Evolutionary conservation across 352 stramenopile genomes (phyloP).

Genomic region (Pythium dissotocum): DNA sequence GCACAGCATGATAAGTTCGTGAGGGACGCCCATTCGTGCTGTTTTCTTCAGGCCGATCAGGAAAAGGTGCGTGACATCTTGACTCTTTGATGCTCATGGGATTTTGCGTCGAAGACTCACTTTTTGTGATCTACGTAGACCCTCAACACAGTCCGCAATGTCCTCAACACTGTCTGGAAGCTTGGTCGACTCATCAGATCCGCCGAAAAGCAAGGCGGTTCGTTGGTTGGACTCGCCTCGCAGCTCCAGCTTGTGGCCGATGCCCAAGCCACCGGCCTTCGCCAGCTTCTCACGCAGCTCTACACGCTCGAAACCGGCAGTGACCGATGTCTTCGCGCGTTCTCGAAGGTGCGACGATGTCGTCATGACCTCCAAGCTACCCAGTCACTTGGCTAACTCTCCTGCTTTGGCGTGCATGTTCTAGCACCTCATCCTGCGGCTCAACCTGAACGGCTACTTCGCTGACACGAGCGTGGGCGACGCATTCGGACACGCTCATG

Average conservation of each 20-base stretch:
- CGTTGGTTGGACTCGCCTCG: conserved; percentile 18
- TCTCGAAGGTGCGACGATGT: conserved; percentile 20
- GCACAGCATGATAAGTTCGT: conserved; percentile 17
- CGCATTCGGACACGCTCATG: background rate
- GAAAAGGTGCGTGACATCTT: conserved; percentile 6
- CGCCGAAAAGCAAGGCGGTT: conserved; percentile 9
- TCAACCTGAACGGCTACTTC: conserved; percentile 60
- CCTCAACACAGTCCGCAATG: background rate
- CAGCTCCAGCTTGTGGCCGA: conserved; percentile 4
- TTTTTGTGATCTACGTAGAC: conserved; percentile 4
- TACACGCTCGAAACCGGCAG: conserved; percentile 8
- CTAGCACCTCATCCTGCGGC: conserved; percentile 56
- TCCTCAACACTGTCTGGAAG: conserved; percentile 20
- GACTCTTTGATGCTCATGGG: background rate
- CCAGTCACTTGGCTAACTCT: background rate
- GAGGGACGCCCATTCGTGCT: conserved; percentile 14
- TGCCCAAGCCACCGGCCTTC: conserved; percentile 6
- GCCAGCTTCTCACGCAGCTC: conserved; percentile 7
- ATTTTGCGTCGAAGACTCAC: background rate
- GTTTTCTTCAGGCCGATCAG: conserved; percentile 22
- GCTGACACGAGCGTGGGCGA: conserved; percentile 5
- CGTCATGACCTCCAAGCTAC: background rate
- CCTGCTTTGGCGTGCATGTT: conserved; percentile 17
- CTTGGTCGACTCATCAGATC: conserved; percentile 22
- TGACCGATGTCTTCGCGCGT: conserved; percentile 3